phyloP scores from a whole-genome alignment of 2,329 filamentous ascomycete genomes.

The Aspergillus sp. region DNA sequence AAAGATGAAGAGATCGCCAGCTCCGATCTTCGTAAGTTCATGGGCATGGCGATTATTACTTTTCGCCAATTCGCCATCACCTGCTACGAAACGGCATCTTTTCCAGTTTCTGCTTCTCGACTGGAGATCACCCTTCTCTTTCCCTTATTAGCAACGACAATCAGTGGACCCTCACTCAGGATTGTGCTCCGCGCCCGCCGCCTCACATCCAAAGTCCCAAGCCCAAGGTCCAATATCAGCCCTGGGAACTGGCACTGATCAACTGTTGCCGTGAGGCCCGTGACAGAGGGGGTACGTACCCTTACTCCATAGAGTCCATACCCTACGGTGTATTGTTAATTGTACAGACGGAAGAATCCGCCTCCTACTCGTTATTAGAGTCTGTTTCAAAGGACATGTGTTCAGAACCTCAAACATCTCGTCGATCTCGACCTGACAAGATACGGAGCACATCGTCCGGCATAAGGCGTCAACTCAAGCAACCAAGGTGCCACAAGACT shows the following conservation, averaged over 20 bases:
- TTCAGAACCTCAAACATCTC: not conserved
- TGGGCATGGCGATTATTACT: slow-evolving; percentile 4
- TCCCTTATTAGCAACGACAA: slow-evolving; percentile 24
- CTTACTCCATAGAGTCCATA: not conserved
- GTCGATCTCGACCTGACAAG: not conserved
- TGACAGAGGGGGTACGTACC: slow-evolving; percentile 4
- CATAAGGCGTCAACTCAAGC: not conserved
- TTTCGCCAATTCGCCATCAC: slow-evolving; percentile 2
- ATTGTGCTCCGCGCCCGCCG: slow-evolving; percentile 1
- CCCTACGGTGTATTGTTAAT: not conserved
- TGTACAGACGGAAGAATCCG: slow-evolving; percentile 2
- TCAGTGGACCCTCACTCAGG: slow-evolving; percentile 26
- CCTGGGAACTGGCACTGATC: slow-evolving; percentile 1
- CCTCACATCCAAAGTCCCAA: slow-evolving; percentile 11
- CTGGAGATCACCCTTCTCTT: slow-evolving; percentile 18
- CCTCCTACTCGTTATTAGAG: not conserved
- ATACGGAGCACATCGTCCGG: not conserved
- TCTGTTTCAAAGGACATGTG: not conserved
- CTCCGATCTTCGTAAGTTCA: not conserved
- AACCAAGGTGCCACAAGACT: not conserved
- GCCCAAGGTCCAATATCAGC: slow-evolving; percentile 2
- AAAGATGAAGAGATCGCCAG: slow-evolving; percentile 1
- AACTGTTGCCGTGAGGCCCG: not conserved
- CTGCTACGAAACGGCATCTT: slow-evolving; percentile 8
- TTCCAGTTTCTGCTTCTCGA: slow-evolving; percentile 17